phyloP scores from a whole-genome alignment of 1,139 yeast genomes.

The Hansenula anomala region DNA sequence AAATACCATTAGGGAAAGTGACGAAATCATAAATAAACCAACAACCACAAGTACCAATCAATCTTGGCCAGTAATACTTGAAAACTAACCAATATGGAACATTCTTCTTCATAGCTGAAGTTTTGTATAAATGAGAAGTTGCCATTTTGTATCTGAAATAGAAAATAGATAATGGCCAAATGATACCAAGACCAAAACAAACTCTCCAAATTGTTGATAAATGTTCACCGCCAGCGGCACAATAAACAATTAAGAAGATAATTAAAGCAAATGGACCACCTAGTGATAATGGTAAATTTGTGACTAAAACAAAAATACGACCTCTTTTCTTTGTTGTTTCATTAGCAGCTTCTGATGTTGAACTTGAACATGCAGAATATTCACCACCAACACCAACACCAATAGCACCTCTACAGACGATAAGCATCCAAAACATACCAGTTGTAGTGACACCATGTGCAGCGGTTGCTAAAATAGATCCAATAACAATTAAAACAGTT shows the following conservation, averaged over 20 bases:
- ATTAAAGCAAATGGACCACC: slow-evolving; percentile 78
- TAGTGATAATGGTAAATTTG: slow-evolving; percentile 66
- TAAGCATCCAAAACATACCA: slow-evolving; percentile 75
- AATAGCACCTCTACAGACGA: slow-evolving; percentile 60
- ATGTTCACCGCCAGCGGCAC: slow-evolving; percentile 46
- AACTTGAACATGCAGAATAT: slow-evolving; percentile 61
- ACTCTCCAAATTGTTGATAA: slow-evolving; percentile 66
- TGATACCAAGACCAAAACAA: slow-evolving; percentile 67
- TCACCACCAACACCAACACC: slow-evolving; percentile 78
- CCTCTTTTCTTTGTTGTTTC: slow-evolving; percentile 64
- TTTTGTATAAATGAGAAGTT: slow-evolving; percentile 54
- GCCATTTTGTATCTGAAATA: slow-evolving; percentile 69
- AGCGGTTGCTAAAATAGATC: slow-evolving; percentile 53
- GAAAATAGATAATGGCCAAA: slow-evolving; percentile 71
- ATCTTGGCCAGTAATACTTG: slow-evolving; percentile 50
- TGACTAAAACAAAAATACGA: slow-evolving; percentile 56
- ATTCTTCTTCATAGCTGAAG: slow-evolving; percentile 42
- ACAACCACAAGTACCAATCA: slow-evolving; percentile 52
- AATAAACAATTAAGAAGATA: slow-evolving; percentile 61
- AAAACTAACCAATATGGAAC: slow-evolving; percentile 52
- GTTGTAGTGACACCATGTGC: slow-evolving; percentile 44
- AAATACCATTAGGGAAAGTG: slow-evolving; percentile 62
- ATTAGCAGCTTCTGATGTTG: slow-evolving; percentile 73
- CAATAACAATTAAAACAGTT: slow-evolving; percentile 47
- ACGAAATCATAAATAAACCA: slow-evolving; percentile 66